Conservation (phyloP, 108 stramenopile genomes). For the Tribonema minus region DNA sequence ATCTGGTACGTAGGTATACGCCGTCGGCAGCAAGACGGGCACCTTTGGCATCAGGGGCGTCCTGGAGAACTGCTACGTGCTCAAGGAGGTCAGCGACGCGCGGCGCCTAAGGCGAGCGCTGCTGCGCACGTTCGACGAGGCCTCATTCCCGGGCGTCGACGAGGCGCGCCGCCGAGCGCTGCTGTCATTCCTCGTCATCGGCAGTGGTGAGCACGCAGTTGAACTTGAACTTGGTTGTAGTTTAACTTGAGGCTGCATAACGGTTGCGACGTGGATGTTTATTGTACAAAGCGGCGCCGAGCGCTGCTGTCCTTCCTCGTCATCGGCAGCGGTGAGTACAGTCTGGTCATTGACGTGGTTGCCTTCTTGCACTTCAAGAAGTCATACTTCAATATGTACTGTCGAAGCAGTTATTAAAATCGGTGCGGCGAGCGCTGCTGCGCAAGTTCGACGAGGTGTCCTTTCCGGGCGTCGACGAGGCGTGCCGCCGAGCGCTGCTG, state of each 20-base stretch:
- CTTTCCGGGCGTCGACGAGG: constrained; percentile 67
- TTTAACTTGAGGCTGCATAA: too few relatives aligned
- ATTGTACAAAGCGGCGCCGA: too few relatives aligned
- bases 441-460: constrained; percentile 86
- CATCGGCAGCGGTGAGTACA: too few relatives aligned
- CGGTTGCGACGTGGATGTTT: too few relatives aligned
- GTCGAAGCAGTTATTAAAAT: too few relatives aligned
- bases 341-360: too few relatives aligned
- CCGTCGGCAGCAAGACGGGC: constrained; percentile 82
- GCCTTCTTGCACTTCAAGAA: too few relatives aligned
- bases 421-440: constrained; percentile 78
- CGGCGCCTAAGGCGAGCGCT: constrained; percentile 70
- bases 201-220: too few relatives aligned
- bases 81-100: constrained; percentile 63
- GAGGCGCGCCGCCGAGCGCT: constrained; percentile 64
- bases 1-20: too few relatives aligned
- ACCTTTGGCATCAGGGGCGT: constrained; percentile 92
- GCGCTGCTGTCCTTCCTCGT: too few relatives aligned
- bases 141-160: constrained; percentile 67
- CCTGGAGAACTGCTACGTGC: constrained; percentile 76
- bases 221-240: too few relatives aligned
- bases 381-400: too few relatives aligned
- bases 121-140: constrained; percentile 85
- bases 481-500: constrained; percentile 58
- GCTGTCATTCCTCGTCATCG: constrained; percentile 21